A percentile compares a stretch with the other conserved stretches of the same genome.
These are phyloP conservation scores for Leccinum subfulvum DNA, from an alignment of 1,284 basidiomycete species.

Conservation along the genomic window DNA sequence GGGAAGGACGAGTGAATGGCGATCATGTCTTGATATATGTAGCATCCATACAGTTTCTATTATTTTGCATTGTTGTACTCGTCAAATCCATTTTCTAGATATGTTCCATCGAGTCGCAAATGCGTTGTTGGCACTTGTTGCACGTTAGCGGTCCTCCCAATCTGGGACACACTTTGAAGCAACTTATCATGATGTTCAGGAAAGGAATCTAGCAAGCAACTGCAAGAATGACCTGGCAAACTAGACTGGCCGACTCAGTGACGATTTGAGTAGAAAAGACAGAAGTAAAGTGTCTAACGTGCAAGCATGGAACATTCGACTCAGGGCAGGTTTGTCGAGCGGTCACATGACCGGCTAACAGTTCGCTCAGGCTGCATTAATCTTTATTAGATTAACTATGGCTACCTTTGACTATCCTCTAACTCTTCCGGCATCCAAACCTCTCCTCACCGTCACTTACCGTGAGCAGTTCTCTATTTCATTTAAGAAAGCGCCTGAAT, in stretches of 20 bases:
- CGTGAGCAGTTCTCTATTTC: conserved; percentile 43
- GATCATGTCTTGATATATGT: not conserved
- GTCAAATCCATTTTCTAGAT: not conserved
- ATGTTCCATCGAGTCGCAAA: not conserved
- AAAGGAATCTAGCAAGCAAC: too few species aligned
- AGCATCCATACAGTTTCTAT: not conserved
- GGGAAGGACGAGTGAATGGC: conserved; percentile 7
- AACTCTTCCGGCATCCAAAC: conserved; percentile 44
- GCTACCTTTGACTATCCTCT: conserved; percentile 33
- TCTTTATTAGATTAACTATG: not conserved
- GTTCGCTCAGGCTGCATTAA: not conserved
- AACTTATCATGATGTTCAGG: too few species aligned
- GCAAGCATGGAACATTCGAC: conserved; percentile 12
- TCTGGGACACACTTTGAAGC: too few species aligned
- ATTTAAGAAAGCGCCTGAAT: not conserved
- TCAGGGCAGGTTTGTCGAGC: conserved; percentile 25
- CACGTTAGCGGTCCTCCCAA: not conserved
- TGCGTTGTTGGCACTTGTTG: too few species aligned
- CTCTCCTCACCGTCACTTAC: conserved; percentile 62
- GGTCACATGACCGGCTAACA: conserved; percentile 20
- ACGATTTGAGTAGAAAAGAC: too few species aligned
- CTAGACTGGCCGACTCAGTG: too few species aligned
- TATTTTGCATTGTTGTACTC: not conserved
- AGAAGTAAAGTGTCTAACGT: not conserved
- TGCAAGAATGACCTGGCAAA: too few species aligned